These are phyloP conservation scores for Rhizophora mangle DNA, from an alignment of 345 rosid genomes.

Conservation along the genomic window DNA sequence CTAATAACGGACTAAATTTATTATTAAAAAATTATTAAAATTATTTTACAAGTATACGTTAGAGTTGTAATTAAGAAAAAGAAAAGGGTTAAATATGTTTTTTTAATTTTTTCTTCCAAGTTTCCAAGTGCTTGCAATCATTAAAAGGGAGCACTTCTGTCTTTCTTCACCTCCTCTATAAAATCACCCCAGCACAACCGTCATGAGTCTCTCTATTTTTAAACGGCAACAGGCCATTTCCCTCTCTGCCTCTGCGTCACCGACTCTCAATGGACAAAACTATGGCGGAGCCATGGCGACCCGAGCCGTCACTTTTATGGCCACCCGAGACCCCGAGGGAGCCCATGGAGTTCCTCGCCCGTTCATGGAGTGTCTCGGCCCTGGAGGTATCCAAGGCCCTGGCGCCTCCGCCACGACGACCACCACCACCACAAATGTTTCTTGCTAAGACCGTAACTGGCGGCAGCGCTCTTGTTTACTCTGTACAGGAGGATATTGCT, in stretches of 20 bases:
- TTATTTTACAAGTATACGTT: too few species aligned
- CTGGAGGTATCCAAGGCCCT: slow-evolving; percentile 73
- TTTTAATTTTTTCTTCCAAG: too few species aligned
- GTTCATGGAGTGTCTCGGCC: slow-evolving; percentile 95
- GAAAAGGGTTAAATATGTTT: too few species aligned
- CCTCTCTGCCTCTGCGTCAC: slow-evolving; percentile 5
- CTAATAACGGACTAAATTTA: too few species aligned
- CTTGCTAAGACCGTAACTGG: slow-evolving; percentile 41
- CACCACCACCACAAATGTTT: slow-evolving; percentile 40
- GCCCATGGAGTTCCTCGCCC: slow-evolving; percentile 94
- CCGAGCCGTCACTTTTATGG: slow-evolving; percentile 50
- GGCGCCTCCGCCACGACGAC: slow-evolving; percentile 26
- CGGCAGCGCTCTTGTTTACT: slow-evolving; percentile 23
- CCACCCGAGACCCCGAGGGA: slow-evolving; percentile 88
- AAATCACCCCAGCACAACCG: slow-evolving; percentile 9
- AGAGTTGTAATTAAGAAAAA: too few species aligned
- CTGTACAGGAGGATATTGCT: slow-evolving; percentile 62
- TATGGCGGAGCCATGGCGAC: slow-evolving; percentile 54
- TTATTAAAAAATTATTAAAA: too few species aligned
- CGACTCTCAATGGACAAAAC: slow-evolving; percentile 50
- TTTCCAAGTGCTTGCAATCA: too few species aligned
- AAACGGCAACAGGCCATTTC: neutral
- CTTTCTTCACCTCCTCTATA: slow-evolving; percentile 1
- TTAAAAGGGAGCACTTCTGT: neutral
- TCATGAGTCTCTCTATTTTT: neutral